Evolutionary conservation across 805 yeast species (phyloP), one percentile per base, ranked within the genome.

Genomic region (Starmerella riodocensis): DNA sequence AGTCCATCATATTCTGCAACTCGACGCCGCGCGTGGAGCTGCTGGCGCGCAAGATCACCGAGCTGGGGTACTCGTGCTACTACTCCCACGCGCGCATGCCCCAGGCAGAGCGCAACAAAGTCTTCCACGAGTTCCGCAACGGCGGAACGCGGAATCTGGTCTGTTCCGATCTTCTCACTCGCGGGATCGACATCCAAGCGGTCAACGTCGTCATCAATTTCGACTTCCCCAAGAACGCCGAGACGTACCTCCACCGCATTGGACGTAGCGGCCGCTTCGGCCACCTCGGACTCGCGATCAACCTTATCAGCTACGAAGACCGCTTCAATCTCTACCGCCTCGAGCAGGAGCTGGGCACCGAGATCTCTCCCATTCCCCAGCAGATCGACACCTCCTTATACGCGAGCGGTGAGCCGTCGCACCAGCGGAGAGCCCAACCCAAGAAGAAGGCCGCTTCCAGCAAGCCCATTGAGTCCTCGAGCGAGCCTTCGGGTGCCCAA

Each of bases 191-290:
- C 70, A 88, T 91, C 54, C 97, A 91, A 64, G 97, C 97, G 6
- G 98, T 91, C 49, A 91, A 91, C 58, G 97, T 91, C 34, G 98
- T 91, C 36, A 82, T 91, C 55, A 91, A 91, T 66, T 91, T 91
- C 60, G 98, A 91, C 62, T 91, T 91, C 78, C 98, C 98, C 46
- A 88, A 88, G 62, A 84, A 79, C 39, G 96, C 97, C 6, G 98
- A 91, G 62, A 91, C 97, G 29, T 91, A 91, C 60, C 71, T 91
- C 53, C 98, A 91, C 66, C 81, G 97, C 71, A 91, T 88, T 53
- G 97, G 97, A 71, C 84, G 98, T 69, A 85, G 96, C 6, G 97
- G 98, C 52, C 82, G 98, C 70, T 91, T 83, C 56, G 98, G 98
- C 50, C 98, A 91, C 61, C 74, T 86, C 57, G 98, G 98, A 70